Base-by-base conservation (phyloP, 2,329 filamentous ascomycete genomes). In the Alternaria arbusti region DNA sequence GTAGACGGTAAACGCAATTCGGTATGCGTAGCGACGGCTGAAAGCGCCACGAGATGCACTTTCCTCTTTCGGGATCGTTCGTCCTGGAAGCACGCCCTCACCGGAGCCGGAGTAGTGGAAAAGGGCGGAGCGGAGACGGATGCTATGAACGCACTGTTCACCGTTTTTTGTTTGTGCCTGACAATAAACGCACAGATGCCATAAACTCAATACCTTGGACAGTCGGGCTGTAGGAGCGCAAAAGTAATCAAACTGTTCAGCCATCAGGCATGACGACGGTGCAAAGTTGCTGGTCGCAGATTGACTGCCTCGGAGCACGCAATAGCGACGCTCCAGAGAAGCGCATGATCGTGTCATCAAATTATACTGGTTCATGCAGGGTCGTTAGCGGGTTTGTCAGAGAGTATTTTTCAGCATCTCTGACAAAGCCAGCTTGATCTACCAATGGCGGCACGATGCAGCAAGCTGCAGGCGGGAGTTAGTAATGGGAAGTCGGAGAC, bases 331-430 rank as follows among this genome's bases (percentile, higher is more conserved):
- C 20, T 28, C 44, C 50, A 43, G 56, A 32, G 45, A 55, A 54
- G 60, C 59, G 54, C 63, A 61, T 67, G 61, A 64, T 68, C 51
- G 51, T 61, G 68, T 69, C 63, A 70, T 69, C 47, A 51, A 40
- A 54, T 36, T 62, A 28, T 63, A 58, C 54, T 47, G 56, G 58
- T 61, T 52, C 49, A 45, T 51, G 62, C 59, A 54, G 52, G 60
- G 52, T 20, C 20, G 26, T 44, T 61, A 58, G 64, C 43, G 63
- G 63, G 45, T 74, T 74, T 75, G 72, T 74, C 73, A 75, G 68
- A 70, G 52, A 58, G 55, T 68, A 71, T 74, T 74, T 63, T 71
- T 72, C 70, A 74, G 71, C 73, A 73, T 44, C 17, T 45, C 36
- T 73, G 55, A 70, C 70, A 72, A 72, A 71, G 66, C 70, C 52